phyloP scores from a whole-genome alignment of 176 grass and related monocot species.

The Oryza brachyantha region DNA sequence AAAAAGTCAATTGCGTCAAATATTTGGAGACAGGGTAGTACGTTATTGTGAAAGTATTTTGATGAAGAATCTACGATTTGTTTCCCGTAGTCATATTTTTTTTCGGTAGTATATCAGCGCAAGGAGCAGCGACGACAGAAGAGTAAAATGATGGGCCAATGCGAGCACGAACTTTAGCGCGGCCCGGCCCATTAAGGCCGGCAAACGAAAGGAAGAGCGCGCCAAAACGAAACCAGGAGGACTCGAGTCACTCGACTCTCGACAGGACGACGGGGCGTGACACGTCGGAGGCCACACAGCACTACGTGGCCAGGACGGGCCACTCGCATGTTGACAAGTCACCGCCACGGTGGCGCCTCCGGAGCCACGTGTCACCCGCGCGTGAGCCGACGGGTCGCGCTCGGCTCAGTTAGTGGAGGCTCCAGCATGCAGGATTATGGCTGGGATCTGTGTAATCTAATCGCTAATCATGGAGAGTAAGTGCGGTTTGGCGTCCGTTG shows the following conservation, averaged over 20 bases:
- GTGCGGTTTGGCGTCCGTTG: constrained; percentile 35
- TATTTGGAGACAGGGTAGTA: no score
- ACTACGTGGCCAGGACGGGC: background rate
- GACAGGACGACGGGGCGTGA: background rate
- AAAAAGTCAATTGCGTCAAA: no score
- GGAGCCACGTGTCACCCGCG: constrained; percentile 4
- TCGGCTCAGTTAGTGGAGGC: constrained; percentile 48
- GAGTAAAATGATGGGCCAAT: background rate
- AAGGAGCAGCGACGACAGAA: no score
- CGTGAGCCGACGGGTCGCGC: background rate
- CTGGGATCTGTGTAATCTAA: constrained; percentile 17
- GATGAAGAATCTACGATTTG: background rate
- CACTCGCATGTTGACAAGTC: constrained; percentile 52
- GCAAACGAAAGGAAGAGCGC: background rate
- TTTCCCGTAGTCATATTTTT: no score
- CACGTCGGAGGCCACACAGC: constrained; percentile 27
- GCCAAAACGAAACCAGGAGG: background rate
- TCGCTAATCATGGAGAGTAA: constrained; percentile 39
- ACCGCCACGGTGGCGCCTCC: background rate
- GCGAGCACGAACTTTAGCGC: background rate
- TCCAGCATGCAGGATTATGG: constrained; percentile 38
- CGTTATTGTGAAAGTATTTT: background rate
- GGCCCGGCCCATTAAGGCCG: background rate
- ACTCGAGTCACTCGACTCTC: no score
- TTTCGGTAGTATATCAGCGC: no score